Percentiles rank a stretch among this genome's conserved stretches.
These are phyloP conservation scores for Arthrobotrys sinensis DNA, from an alignment of 2,329 filamentous ascomycete genomes.

Conservation along the genomic window DNA sequence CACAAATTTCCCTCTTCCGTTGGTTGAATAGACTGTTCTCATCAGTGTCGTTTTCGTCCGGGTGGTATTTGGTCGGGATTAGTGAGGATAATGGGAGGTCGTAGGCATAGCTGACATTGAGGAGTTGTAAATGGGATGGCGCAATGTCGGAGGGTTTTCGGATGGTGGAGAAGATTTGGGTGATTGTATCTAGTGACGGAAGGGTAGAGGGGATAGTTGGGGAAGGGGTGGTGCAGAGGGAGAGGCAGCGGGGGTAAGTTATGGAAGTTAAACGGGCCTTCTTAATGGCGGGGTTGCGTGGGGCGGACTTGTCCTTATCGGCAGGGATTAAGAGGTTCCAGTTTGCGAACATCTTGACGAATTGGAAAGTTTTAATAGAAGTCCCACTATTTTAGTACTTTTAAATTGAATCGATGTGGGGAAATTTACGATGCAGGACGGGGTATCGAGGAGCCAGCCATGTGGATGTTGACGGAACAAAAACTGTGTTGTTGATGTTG, in stretches of 20 bases:
- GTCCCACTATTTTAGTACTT: background rate
- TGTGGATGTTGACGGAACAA: slow-evolving; percentile 8
- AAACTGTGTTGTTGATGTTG: slow-evolving; percentile 14
- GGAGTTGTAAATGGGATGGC: slow-evolving; percentile 36
- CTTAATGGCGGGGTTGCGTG: slow-evolving; percentile 42
- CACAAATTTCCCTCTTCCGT: slow-evolving; percentile 22
- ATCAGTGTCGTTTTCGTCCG: slow-evolving; percentile 41
- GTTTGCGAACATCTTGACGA: slow-evolving; percentile 46
- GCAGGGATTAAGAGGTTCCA: slow-evolving; percentile 55
- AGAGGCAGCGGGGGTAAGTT: slow-evolving; percentile 49
- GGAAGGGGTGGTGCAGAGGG: slow-evolving; percentile 17
- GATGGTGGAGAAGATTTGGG: slow-evolving; percentile 42
- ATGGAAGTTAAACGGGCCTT: slow-evolving; percentile 44
- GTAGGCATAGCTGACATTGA: slow-evolving; percentile 53
- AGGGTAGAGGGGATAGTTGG: slow-evolving; percentile 1
- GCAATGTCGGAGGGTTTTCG: slow-evolving; percentile 43
- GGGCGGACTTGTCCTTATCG: slow-evolving; percentile 47
- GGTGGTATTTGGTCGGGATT: slow-evolving; percentile 51
- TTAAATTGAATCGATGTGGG: background rate
- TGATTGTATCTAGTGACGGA: slow-evolving; percentile 23
- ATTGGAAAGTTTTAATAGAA: background rate
- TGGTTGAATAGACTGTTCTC: slow-evolving; percentile 41
- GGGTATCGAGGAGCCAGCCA: slow-evolving; percentile 21
- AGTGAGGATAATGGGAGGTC: slow-evolving; percentile 43
- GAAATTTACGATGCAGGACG: slow-evolving; percentile 8